Evolutionary conservation across 2,329 filamentous ascomycete genomes (phyloP).

Genomic region (Corniculantispora saksenae): DNA sequence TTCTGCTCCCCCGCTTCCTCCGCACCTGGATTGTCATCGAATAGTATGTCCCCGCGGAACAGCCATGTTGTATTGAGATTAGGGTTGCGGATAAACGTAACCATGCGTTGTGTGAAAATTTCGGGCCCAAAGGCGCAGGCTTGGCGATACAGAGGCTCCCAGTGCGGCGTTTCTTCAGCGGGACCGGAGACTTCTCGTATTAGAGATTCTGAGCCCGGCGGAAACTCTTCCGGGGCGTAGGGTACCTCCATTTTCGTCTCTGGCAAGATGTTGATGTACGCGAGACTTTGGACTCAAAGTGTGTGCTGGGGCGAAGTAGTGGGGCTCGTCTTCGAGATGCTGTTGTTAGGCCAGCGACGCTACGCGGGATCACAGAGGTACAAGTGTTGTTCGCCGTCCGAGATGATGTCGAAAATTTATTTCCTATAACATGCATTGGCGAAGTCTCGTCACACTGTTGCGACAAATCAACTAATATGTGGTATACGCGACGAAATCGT

Average conservation of each 20-base stretch:
- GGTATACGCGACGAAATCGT: not conserved
- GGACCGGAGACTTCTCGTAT: constrained; percentile 35
- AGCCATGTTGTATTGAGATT: constrained; percentile 79
- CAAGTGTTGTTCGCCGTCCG: no score
- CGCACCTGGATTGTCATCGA: constrained; percentile 15
- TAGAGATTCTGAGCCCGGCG: constrained; percentile 32
- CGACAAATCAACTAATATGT: not conserved
- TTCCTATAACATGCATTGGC: not conserved
- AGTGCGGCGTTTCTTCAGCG: constrained; percentile 33
- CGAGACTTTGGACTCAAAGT: not conserved
- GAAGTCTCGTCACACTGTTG: not conserved
- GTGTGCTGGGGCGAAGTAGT: not conserved
- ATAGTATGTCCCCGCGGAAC: constrained; percentile 74
- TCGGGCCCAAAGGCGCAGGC: constrained; percentile 63
- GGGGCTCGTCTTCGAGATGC: not conserved
- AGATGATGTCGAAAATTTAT: no score
- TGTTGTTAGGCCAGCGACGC: no score
- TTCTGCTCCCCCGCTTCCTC: constrained; percentile 23
- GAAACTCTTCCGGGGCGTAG: constrained; percentile 4
- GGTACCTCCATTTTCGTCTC: not conserved
- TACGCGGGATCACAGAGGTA: no score
- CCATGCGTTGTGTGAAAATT: constrained; percentile 67
- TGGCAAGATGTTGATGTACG: not conserved
- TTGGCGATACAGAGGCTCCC: constrained; percentile 58
- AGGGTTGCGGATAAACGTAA: constrained; percentile 75